Percentiles rank a stretch among this genome's conserved stretches.
phyloP scores from a whole-genome alignment of 176 grass and related monocot genomes.

The Musa itinerans region DNA sequence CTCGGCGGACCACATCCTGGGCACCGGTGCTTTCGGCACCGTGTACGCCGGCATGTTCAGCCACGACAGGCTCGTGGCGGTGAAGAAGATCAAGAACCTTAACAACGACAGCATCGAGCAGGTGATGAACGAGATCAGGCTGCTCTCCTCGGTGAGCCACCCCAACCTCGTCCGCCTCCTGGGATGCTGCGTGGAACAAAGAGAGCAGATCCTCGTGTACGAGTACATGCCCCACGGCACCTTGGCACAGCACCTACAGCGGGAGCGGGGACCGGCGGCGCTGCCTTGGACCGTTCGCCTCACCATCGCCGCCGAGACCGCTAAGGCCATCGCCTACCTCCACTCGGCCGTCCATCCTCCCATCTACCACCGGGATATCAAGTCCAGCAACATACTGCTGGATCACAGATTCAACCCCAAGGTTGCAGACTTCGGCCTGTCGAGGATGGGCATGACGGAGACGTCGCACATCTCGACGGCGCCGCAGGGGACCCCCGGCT shows the following conservation, averaged over 20 bases:
- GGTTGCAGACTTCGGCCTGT: conserved; percentile 68
- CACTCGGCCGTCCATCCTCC: conserved; percentile 51
- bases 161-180: conserved; percentile 28
- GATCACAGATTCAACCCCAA: conserved; percentile 46
- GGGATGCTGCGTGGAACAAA: conserved; percentile 31
- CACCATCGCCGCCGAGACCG: conserved; percentile 47
- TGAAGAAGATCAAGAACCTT: conserved; percentile 20
- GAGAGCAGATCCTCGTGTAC: conserved; percentile 29
- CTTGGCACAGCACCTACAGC: conserved; percentile 56
- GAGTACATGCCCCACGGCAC: conserved; percentile 22
- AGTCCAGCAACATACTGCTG: conserved; percentile 19
- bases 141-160: conserved; percentile 28
- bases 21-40: conserved; percentile 24
- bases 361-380: conserved; percentile 30
- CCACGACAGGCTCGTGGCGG: conserved; percentile 15
- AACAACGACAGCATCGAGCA: conserved; percentile 24
- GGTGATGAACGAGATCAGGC: conserved; percentile 22
- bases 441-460: conserved; percentile 41
- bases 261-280: conserved; percentile 31
- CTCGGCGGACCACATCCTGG: conserved; percentile 19
- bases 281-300: conserved; percentile 58
- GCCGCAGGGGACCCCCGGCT: conserved; percentile 40
- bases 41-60: conserved; percentile 25
- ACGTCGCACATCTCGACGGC: conserved; percentile 51
- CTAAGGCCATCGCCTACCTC: conserved; percentile 58